Evolutionary conservation across 148 eudicot species (phyloP).

Genomic region (Fallopia convolvulus): DNA sequence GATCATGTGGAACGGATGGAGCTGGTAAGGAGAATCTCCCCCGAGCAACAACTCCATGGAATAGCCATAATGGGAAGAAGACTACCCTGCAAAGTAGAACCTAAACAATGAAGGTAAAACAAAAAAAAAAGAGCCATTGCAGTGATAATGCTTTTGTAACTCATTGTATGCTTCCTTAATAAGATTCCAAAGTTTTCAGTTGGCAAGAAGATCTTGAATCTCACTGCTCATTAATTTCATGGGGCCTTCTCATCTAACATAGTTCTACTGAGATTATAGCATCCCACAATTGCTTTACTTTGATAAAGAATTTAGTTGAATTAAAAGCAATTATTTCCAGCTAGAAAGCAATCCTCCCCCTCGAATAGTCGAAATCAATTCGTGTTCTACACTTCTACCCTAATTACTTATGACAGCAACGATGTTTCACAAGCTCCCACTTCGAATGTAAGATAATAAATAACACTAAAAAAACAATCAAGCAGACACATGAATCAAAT

Average conservation of each 20-base stretch:
- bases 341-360: constrained; percentile 3
- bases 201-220: neutral
- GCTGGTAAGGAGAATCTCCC: constrained; percentile 98
- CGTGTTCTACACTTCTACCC: neutral
- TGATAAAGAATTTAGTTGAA: neutral
- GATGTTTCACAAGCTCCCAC: neutral
- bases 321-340: neutral
- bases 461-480: neutral
- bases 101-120: neutral
- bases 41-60: constrained; percentile 85
- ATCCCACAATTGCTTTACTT: neutral
- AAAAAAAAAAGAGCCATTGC: neutral
- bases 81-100: constrained; percentile 51
- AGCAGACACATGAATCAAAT: neutral
- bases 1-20: constrained; percentile 89
- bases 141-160: neutral
- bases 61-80: constrained; percentile 88
- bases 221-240: neutral
- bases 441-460: neutral
- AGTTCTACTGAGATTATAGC: neutral
- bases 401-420: neutral
- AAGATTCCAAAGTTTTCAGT: neutral
- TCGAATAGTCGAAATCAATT: neutral
- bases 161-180: neutral
- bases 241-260: neutral